Percentiles rank a stretch among this genome's conserved stretches.
These are phyloP conservation scores for Aspergillus neoniger DNA, from an alignment of 2,329 filamentous ascomycete species.

Conservation along the genomic window DNA sequence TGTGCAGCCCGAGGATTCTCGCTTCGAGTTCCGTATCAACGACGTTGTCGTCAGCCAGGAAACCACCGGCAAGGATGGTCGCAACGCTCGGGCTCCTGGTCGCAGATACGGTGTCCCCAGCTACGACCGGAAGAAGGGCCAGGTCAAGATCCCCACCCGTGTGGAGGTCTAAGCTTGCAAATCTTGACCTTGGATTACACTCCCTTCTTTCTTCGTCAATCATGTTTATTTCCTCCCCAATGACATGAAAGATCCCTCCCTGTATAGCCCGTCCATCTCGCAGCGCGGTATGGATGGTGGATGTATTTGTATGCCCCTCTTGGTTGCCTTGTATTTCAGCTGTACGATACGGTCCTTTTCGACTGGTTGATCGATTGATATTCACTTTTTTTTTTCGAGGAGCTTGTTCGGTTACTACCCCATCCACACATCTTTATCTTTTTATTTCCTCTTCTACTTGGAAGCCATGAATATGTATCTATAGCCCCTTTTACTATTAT, in stretches of 20 bases:
- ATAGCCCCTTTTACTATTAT: neutral
- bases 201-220: neutral
- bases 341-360: neutral
- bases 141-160: conserved; percentile 63
- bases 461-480: conserved; percentile 6
- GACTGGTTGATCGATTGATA: neutral
- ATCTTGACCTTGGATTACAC: neutral
- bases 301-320: conserved; percentile 6
- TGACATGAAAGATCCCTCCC: neutral
- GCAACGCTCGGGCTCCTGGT: conserved; percentile 56
- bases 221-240: neutral
- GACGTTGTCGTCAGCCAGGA: conserved; percentile 57
- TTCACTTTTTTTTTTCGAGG: neutral
- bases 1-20: conserved; percentile 48
- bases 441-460: neutral
- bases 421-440: no score
- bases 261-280: neutral
- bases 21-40: conserved; percentile 63
- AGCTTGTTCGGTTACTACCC: neutral
- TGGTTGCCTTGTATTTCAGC: neutral
- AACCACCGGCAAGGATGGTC: conserved; percentile 57
- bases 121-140: conserved; percentile 63
- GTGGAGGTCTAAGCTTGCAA: conserved; percentile 49
- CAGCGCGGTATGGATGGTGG: neutral
- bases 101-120: conserved; percentile 64